Base-by-base conservation (phyloP, 208 protist species). In the Leishmania aethiopica region DNA sequence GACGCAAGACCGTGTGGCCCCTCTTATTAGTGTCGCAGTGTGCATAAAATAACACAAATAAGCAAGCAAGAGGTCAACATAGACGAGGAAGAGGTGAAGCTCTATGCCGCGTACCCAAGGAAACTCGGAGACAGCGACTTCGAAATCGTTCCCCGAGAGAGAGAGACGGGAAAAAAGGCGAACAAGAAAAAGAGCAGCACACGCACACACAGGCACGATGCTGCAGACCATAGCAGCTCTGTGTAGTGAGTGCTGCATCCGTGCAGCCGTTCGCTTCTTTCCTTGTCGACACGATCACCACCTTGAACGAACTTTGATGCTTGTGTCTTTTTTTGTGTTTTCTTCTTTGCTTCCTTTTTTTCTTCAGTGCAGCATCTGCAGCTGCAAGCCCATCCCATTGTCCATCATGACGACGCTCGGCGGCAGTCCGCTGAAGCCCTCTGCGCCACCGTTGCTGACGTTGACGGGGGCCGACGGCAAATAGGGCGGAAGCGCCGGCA, bases 301-400 rank as follows among this genome's bases (percentile, higher is more conserved):
- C 64, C 25, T 32, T 10, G 28, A 32, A 64, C 28, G 22, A 64
- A 8, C 17, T 25, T 69, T 3, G 15, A 22, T 17, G 32, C 3
- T 42, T 37, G 13, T 10, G 64, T 2, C 64, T 69, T 69, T 69
- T 1, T 69, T 2, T 25, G 37, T 49, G 35, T 47, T 37, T 25
- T 49, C 15, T 10, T 32, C 28, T 11, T 59, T 59, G 19, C 13
- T 59, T 25, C 22, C 5, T 25, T 17, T 57, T 22, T 59, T 6
- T 25, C n/a, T 35, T 77, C 82, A 75, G 57, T n/a, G 77, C 42
- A 82, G 69, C 32, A 85, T 51, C 60, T 85, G 82, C 15, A 82
- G 67, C 71, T 71, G 82, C 60, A 81, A 17, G 11, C 71, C 82
- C 55, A 79, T 45, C 47, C 53, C 42, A 42, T 75, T 79, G 40